Percentiles rank a stretch among this genome's conserved stretches.
Conservation (phyloP, 371 early-diverging fungal genomes). For the Mucor saturninus region DNA sequence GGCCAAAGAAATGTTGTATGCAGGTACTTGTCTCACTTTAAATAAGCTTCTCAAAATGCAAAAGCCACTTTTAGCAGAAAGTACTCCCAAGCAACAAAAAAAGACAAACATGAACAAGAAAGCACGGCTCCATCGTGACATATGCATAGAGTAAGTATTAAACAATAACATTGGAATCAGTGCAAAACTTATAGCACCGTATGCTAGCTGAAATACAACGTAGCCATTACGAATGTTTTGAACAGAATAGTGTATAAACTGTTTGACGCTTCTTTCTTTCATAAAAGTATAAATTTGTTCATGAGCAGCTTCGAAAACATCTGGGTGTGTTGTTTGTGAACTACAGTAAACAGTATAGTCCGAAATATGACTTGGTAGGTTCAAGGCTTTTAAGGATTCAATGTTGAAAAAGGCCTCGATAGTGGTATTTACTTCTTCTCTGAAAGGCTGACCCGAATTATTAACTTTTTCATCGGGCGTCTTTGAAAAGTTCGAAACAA, state of each 20-base stretch:
- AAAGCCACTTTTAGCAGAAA: constrained; percentile 20
- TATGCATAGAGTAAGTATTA: neutral
- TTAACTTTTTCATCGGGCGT: constrained; percentile 3
- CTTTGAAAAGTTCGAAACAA: constrained; percentile 2
- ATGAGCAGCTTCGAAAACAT: constrained; percentile 24
- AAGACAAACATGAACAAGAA: constrained; percentile 18
- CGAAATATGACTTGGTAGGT: neutral
- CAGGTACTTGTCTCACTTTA: constrained; percentile 17
- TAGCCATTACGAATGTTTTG: constrained; percentile 22
- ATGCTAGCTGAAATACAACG: constrained; percentile 8
- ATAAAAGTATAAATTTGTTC: constrained; percentile 15
- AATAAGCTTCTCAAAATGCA: constrained; percentile 15
- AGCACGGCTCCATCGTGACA: constrained; percentile 15
- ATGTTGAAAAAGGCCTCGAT: constrained; percentile 19
- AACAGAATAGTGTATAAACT: constrained; percentile 22
- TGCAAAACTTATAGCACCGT: constrained; percentile 10
- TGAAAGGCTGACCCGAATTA: constrained; percentile 15
- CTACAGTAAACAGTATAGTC: constrained; percentile 11
- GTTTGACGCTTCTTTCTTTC: constrained; percentile 15
- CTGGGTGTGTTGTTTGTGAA: constrained; percentile 25
- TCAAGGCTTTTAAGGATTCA: constrained; percentile 22
- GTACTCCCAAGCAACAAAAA: constrained; percentile 1
- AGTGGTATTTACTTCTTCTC: constrained; percentile 22
- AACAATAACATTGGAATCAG: constrained; percentile 13
- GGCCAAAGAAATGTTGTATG: constrained; percentile 2